phyloP scores from a whole-genome alignment of 306 rosid genomes.

The Erythrophleum fordii region DNA sequence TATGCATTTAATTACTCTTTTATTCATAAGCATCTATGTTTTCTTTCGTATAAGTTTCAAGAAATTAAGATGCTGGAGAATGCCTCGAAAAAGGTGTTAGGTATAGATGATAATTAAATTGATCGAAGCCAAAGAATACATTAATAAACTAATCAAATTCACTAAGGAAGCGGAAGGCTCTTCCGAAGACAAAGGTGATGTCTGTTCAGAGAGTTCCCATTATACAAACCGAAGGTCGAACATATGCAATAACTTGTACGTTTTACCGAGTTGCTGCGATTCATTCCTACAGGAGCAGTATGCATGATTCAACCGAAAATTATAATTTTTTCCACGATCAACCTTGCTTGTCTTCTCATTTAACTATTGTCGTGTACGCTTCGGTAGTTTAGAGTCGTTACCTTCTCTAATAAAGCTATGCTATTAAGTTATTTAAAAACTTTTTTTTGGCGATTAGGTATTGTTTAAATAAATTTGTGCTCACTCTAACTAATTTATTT shows the following conservation, averaged over 20 bases:
- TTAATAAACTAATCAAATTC: not conserved
- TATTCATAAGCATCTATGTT: not conserved
- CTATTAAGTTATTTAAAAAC: not conserved
- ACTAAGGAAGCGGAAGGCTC: not conserved
- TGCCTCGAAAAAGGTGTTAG: not conserved
- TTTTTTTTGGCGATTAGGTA: not conserved
- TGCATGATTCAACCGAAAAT: not conserved
- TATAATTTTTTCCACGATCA: not conserved
- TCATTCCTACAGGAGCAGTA: not conserved
- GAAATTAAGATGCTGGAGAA: not conserved
- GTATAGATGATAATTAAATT: not conserved
- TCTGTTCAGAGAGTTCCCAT: too few species aligned
- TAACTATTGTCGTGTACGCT: not conserved
- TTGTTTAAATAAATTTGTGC: not conserved
- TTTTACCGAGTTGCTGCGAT: not conserved
- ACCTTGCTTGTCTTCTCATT: not conserved
- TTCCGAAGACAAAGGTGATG: not conserved
- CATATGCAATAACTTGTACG: not conserved
- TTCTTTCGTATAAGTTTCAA: not conserved
- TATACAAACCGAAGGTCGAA: too few species aligned
- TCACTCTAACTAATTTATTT: not conserved
- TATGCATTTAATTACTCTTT: not conserved
- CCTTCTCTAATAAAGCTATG: not conserved
- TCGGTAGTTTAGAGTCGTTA: not conserved
- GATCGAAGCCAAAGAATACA: not conserved